Evolutionary conservation across 768 basidiomycete genomes (phyloP).

Genomic region (Mycena latifolia): DNA sequence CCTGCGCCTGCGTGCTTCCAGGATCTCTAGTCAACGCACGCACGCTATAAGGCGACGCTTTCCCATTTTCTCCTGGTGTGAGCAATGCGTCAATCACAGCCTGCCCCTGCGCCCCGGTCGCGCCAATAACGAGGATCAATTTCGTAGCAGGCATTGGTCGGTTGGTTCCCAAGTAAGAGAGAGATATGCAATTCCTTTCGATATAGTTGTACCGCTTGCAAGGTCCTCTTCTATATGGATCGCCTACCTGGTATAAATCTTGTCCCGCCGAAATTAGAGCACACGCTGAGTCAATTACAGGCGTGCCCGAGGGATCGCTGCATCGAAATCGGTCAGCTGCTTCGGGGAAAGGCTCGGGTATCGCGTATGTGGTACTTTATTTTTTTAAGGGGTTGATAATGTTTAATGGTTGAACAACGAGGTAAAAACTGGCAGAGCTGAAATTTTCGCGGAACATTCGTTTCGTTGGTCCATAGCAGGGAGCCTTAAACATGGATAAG

Average conservation of each 20-base stretch:
- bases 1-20: constrained; percentile 45
- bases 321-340: background rate
- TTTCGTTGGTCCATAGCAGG: too few species aligned
- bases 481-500: too few species aligned
- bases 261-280: too few species aligned
- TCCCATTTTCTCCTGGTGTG: constrained; percentile 32
- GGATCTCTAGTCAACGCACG: constrained; percentile 57
- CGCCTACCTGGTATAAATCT: background rate
- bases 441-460: too few species aligned
- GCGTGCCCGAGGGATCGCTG: too few species aligned
- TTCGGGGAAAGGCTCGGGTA: background rate
- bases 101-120: constrained; percentile 52
- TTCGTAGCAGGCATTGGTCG: background rate
- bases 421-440: too few species aligned
- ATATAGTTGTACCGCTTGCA: too few species aligned
- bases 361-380: too few species aligned
- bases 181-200: too few species aligned
- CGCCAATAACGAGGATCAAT: background rate
- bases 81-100: constrained; percentile 54
- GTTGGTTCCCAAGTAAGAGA: background rate
- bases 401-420: too few species aligned
- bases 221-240: background rate
- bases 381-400: too few species aligned
- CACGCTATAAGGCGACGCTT: constrained; percentile 55
- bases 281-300: too few species aligned